Evolutionary conservation across 768 basidiomycete species (phyloP).

Genomic region (Boletus tylopilopsis): DNA sequence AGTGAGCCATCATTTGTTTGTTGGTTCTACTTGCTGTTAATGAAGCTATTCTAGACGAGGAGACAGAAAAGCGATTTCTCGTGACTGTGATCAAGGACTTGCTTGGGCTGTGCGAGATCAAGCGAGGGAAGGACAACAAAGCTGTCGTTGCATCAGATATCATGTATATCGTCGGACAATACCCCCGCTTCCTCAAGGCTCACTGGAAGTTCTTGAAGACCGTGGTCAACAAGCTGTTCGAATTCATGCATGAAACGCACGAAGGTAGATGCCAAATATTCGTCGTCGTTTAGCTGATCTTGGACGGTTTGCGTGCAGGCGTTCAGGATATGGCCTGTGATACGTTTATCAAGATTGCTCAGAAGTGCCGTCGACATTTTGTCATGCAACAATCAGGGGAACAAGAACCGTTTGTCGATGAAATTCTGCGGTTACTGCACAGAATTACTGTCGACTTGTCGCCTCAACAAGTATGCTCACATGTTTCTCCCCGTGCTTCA

Average conservation of each 20-base stretch:
- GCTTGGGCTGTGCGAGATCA: conserved; percentile 95
- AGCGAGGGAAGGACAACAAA: conserved; percentile 99
- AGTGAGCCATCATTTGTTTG: conserved; percentile 51
- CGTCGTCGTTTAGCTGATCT: conserved; percentile 3
- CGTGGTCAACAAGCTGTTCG: conserved; percentile 98
- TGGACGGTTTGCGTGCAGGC: conserved; percentile 42
- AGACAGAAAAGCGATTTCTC: conserved; percentile 97
- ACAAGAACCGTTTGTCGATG: conserved; percentile 95
- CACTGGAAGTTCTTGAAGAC: conserved; percentile 99
- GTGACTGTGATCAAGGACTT: conserved; percentile 99
- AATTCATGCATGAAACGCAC: conserved; percentile 99
- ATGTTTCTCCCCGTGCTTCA: neutral
- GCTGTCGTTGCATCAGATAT: conserved; percentile 95
- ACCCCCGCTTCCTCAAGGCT: conserved; percentile 98
- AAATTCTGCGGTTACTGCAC: conserved; percentile 88
- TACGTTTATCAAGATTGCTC: conserved; percentile 99
- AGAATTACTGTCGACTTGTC: conserved; percentile 93
- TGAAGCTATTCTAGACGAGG: conserved; percentile 65
- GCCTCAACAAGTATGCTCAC: conserved; percentile 63
- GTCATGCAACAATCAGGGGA: conserved; percentile 99
- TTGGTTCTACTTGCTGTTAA: neutral
- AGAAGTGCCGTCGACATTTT: conserved; percentile 97
- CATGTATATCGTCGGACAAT: conserved; percentile 99
- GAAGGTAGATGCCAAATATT: conserved; percentile 54
- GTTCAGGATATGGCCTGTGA: conserved; percentile 99